These are phyloP conservation scores for Chaetomiaceae sp. DNA, from an alignment of 2,329 filamentous ascomycete species.

Conservation along the genomic window DNA sequence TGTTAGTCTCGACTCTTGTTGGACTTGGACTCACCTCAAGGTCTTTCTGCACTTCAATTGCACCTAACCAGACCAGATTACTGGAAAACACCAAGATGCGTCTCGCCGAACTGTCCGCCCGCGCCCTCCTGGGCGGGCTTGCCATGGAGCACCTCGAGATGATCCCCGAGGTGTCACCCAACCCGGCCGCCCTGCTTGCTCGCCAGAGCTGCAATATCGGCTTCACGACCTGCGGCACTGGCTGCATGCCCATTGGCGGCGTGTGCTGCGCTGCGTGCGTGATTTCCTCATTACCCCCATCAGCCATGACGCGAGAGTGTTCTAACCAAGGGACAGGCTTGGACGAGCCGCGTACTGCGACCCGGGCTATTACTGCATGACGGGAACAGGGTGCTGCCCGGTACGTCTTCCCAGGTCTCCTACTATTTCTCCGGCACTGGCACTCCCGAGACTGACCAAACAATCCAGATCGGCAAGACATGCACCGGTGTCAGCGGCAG, in stretches of 20 bases:
- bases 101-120: constrained; percentile 7
- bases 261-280: constrained; percentile 7
- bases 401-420: background rate
- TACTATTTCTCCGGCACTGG: background rate
- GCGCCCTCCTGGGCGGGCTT: constrained; percentile 11
- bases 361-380: constrained; percentile 4
- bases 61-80: too few species aligned
- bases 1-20: too few species aligned
- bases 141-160: constrained; percentile 2
- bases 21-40: too few species aligned
- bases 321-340: background rate
- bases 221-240: background rate
- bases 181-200: constrained; percentile 1
- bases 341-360: background rate
- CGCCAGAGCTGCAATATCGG: constrained; percentile 1
- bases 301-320: background rate
- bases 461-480: constrained; percentile 25
- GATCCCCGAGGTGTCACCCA: constrained; percentile 4
- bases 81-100: too few species aligned
- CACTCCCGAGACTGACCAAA: background rate
- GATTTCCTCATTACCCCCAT: background rate
- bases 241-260: background rate
- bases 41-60: too few species aligned
- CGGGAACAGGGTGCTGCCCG: background rate
- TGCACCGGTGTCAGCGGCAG: constrained; percentile 29